Evolutionary conservation across 73 alveolate genomes (phyloP).

Genomic region (Paramecium sexaurelia): DNA sequence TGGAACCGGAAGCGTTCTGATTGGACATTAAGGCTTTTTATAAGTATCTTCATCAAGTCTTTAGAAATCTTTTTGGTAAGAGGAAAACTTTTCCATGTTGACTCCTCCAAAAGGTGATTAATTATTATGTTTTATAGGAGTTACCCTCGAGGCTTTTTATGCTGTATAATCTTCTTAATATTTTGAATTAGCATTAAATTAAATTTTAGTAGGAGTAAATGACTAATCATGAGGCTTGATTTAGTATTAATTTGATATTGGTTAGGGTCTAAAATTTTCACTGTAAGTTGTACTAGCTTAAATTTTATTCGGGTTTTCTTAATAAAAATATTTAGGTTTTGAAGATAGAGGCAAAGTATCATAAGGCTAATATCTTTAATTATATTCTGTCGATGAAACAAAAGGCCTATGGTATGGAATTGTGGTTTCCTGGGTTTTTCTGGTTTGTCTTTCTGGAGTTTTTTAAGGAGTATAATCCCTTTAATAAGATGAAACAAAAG

Average conservation of each 20-base stretch:
- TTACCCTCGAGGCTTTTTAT: background rate
- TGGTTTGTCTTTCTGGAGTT: background rate
- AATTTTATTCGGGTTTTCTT: background rate
- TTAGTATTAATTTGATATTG: background rate
- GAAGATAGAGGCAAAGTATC: background rate
- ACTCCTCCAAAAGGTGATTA: background rate
- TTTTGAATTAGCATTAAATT: background rate
- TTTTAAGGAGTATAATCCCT: background rate
- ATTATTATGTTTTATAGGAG: background rate
- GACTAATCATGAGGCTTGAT: background rate
- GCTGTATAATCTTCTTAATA: constrained; percentile 22
- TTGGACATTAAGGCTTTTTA: background rate
- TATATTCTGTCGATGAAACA: background rate
- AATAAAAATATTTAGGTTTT: background rate
- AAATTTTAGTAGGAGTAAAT: background rate
- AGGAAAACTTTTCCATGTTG: background rate
- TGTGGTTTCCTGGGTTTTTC: background rate
- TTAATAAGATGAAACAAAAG: background rate
- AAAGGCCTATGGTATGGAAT: background rate
- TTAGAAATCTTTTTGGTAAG: background rate
- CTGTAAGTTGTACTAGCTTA: background rate
- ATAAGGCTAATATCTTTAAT: background rate
- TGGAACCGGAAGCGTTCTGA: background rate
- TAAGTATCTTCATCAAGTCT: background rate
- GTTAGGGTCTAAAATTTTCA: background rate